Evolutionary conservation across 495 filamentous ascomycete genomes (phyloP).

Genomic region (Annulohypoxylon bovei): DNA sequence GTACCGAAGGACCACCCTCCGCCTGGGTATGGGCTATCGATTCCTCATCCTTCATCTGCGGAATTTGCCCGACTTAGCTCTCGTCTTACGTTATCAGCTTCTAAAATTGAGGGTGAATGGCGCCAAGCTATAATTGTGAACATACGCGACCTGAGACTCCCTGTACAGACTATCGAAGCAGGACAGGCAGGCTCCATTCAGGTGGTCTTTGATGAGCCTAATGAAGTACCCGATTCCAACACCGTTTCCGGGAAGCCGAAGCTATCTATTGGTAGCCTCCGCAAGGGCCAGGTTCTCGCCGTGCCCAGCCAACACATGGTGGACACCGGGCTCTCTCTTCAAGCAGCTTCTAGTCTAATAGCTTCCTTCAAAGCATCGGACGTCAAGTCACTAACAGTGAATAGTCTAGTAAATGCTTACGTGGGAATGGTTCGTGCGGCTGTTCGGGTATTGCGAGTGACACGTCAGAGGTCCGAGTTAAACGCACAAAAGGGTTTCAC

Average conservation of each 20-base stretch:
- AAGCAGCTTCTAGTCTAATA: slow-evolving; percentile 65
- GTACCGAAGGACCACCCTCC: slow-evolving; percentile 53
- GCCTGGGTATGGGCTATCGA: slow-evolving; percentile 51
- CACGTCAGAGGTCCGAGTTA: slow-evolving; percentile 36
- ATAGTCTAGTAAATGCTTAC: slow-evolving; percentile 79
- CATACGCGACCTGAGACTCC: slow-evolving; percentile 85
- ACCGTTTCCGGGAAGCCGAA: slow-evolving; percentile 37
- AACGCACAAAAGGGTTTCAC: slow-evolving; percentile 36
- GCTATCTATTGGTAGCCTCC: slow-evolving; percentile 61
- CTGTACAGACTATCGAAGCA: slow-evolving; percentile 76
- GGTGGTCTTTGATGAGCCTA: slow-evolving; percentile 64
- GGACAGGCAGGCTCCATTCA: slow-evolving; percentile 94
- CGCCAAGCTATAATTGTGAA: slow-evolving; percentile 80
- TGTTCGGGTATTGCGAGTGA: slow-evolving; percentile 68
- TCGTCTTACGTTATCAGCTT: slow-evolving; percentile 54
- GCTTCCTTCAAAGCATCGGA: slow-evolving; percentile 56
- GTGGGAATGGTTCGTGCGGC: slow-evolving; percentile 86
- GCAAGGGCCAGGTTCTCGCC: slow-evolving; percentile 86
- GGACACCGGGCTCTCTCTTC: slow-evolving; percentile 57
- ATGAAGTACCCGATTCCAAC: slow-evolving; percentile 26
- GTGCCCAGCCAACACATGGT: slow-evolving; percentile 63
- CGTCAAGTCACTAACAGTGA: slow-evolving; percentile 50
- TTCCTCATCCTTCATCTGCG: slow-evolving; percentile 55
- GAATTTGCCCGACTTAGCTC: slow-evolving; percentile 55
- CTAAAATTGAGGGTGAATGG: slow-evolving; percentile 71